Base-by-base conservation (phyloP, 345 rosid species). In the Citrus glauca region DNA sequence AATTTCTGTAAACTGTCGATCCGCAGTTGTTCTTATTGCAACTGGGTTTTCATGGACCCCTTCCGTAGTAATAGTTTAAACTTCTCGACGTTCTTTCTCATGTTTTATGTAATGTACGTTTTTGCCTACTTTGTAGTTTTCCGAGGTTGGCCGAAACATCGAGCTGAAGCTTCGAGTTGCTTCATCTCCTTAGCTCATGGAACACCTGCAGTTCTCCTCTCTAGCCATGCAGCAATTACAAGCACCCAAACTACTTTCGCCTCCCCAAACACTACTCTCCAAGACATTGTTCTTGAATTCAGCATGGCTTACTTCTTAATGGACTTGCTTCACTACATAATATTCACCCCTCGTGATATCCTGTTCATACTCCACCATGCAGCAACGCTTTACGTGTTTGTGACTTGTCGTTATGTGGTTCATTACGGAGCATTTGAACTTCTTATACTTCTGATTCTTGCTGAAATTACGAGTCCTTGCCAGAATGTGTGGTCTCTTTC, bases 281-380 rank as follows among this genome's bases (percentile, higher is more conserved):
- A 95, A 60, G 71, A 84, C 86, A 27, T 81, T 3, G 93, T 87
- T 5, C 90, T 95, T 32, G 96, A 95, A n/a, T 92, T 81, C 90
- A 92, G 98, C 75, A 84, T 86, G 75, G 94, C 90, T 16, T 95
- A 92, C 79, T 95, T 95, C 93, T 77, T 83, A 22, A 32, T 86
- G 53, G 99, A 91, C 85, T 91, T 93, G 35, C 60, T 91, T 33
- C 99, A 95, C 80, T 92, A 91, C 87, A 30, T 91, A 1, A 40
- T 88, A 59, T 91, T 92, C 86, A 63, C 81, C 85, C 99, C 94
- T 6, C 70, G 28, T 40, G 96, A 93, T 56, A 19, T 71, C 22
- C 88, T 95, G 87, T 92, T 95, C 90, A 90, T 93, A 63, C 83
- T 91, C 85, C 99, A 93, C 84, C 99, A 95, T 69, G n/a, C 89